Evolutionary conservation across 2,329 filamentous ascomycete genomes (phyloP), one percentile per base, ranked within the genome.

Genomic region (Trichoderma sp.): DNA sequence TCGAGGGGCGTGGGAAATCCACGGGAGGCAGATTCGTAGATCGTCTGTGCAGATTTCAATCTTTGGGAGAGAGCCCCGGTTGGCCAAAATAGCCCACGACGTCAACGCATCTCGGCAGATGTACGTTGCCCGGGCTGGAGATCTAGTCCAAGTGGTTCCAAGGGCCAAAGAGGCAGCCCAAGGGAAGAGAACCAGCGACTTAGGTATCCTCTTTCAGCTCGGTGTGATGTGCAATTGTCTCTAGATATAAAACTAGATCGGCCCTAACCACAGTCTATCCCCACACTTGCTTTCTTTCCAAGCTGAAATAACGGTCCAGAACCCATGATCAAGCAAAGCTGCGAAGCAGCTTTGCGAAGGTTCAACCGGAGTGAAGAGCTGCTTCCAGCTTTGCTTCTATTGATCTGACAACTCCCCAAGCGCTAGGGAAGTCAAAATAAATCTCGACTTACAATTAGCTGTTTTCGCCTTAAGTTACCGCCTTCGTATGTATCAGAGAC

Each of bases 101-200:
- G 56, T 29, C 56, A 60, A 53, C 45, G 45, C 45, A 53, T 53
- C n/a, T 53, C 45, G 45, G 45, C n/a, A 53, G 45, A 53, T 53
- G n/a, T 41, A 8, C 45, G 16, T 21, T 21, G 18, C 8, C 45
- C 7, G 9, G 45, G n/a, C 8, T 53, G 9, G 18, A 53, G 45
- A 53, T 53, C 45, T 53, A 3, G 45, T 53, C 45, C n/a, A 53
- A 53, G 45, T 21, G 45, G 45, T 21, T 53, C 45, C 45, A 53
- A 21, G 45, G 21, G 50, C n/a, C 9, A 53, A 31, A 62, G 69
- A 72, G 69, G 69, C 69, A 72, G 29, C 69, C 59, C 69, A 56
- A 50, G 27, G 27, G 35, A n/a, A 38, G 18, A 6, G 21, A 72
- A 6, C 29, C 21, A 56, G n/a, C 24, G 8, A 5, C 24, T 24